A percentile compares a stretch with the other conserved stretches of the same genome.
Evolutionary conservation across 495 filamentous ascomycete species (phyloP).

Genomic region (Penicillium subrubescens): DNA sequence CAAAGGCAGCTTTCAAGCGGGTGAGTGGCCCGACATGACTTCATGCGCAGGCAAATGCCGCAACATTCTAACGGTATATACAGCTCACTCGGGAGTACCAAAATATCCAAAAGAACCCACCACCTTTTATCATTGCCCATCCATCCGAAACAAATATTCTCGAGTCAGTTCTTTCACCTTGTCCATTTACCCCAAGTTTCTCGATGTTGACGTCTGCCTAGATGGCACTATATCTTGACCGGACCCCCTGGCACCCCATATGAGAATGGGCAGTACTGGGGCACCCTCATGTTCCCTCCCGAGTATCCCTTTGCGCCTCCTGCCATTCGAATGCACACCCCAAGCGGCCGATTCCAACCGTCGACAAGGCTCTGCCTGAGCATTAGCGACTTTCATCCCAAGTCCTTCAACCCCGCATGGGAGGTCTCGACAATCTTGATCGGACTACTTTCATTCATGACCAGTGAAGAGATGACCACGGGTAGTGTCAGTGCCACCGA

Average conservation of each 20-base stretch:
- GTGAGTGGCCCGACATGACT: constrained; percentile 50
- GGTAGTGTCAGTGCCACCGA: constrained; percentile 82
- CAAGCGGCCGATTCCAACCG: constrained; percentile 91
- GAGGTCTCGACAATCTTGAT: constrained; percentile 96
- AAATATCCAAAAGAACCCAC: constrained; percentile 85
- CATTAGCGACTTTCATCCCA: constrained; percentile 96
- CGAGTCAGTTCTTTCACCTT: constrained; percentile 58
- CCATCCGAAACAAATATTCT: constrained; percentile 94
- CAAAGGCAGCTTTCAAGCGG: constrained; percentile 79
- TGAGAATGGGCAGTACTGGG: constrained; percentile 96
- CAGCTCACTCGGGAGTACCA: constrained; percentile 94
- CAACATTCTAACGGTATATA: constrained; percentile 20
- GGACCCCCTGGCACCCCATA: constrained; percentile 95
- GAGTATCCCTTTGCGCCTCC: constrained; percentile 98
- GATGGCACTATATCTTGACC: constrained; percentile 98
- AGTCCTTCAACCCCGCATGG: constrained; percentile 99
- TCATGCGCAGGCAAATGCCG: not conserved
- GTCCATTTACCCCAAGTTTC: not conserved
- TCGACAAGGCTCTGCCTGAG: constrained; percentile 89
- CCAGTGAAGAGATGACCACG: constrained; percentile 97
- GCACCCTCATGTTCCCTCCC: constrained; percentile 89
- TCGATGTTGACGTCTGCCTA: constrained; percentile 30
- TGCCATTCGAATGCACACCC: constrained; percentile 98
- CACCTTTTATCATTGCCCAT: constrained; percentile 91
- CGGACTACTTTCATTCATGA: constrained; percentile 95